A percentile compares a stretch with the other conserved stretches of the same genome.
Evolutionary conservation across 2,329 filamentous ascomycete genomes (phyloP).

Genomic region (Colletotrichum sp.): DNA sequence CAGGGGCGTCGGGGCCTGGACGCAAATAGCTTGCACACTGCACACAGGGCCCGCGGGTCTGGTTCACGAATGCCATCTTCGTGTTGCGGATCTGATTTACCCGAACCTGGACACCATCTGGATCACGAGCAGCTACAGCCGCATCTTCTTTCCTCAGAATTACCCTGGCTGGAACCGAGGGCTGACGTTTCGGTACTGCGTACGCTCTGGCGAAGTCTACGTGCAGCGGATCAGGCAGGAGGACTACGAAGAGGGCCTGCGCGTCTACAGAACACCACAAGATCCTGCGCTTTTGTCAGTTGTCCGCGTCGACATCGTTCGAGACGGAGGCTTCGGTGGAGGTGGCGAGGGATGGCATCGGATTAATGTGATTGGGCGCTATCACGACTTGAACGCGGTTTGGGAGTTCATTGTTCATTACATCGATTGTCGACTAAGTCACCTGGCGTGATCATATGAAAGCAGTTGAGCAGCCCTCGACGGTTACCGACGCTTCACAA

Average conservation of each 20-base stretch:
- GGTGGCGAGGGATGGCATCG: neutral
- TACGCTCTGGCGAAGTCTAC: neutral
- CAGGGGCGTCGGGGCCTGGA: neutral
- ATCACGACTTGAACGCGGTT: neutral
- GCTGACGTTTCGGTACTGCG: neutral
- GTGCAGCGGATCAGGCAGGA: neutral
- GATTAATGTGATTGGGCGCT: neutral
- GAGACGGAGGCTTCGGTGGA: neutral
- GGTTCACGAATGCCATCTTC: neutral
- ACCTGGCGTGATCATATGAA: neutral
- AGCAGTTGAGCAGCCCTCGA: neutral
- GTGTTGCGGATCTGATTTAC: neutral
- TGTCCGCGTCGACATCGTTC: neutral
- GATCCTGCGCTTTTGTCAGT: neutral
- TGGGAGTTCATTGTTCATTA: neutral
- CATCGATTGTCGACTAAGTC: rapidly evolving
- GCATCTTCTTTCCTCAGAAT: neutral
- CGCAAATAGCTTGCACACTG: neutral
- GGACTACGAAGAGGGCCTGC: neutral
- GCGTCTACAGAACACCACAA: neutral
- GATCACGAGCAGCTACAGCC: neutral
- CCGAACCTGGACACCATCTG: neutral
- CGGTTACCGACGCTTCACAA: neutral
- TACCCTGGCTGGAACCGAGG: neutral
- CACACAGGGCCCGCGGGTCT: neutral